Evolutionary conservation across 140 eudicot genomes (phyloP).

Genomic region (Flaveria floridana): DNA sequence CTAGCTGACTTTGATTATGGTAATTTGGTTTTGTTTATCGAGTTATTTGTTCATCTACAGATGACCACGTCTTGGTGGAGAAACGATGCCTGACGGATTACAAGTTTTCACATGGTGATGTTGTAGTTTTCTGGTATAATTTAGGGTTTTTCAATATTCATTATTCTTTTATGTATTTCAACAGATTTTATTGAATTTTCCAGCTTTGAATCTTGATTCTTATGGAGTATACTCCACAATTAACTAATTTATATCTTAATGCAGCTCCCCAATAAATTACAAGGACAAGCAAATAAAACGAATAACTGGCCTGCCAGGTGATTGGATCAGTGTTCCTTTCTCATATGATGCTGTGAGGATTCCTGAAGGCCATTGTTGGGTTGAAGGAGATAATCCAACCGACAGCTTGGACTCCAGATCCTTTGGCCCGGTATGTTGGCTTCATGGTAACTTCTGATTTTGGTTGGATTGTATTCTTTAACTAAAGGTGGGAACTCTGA

Average conservation of each 20-base stretch:
- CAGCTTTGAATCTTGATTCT: slow-evolving; percentile 7
- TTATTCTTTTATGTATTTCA: not conserved
- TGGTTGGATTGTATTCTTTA: not conserved
- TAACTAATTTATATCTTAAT: slow-evolving; percentile 30
- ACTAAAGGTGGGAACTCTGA: not conserved
- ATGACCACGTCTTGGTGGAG: slow-evolving; percentile 82
- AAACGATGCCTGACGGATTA: slow-evolving; percentile 69
- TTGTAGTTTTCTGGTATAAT: slow-evolving; percentile 78
- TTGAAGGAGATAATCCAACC: slow-evolving; percentile 86
- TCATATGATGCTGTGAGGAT: slow-evolving; percentile 63
- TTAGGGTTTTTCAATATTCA: not conserved
- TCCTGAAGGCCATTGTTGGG: slow-evolving; percentile 99
- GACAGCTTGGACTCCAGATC: slow-evolving; percentile 76
- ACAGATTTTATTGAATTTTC: not conserved
- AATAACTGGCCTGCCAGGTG: slow-evolving; percentile 83
- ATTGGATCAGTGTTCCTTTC: slow-evolving; percentile 54
- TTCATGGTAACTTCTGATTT: not conserved
- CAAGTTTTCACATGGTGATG: slow-evolving; percentile 80
- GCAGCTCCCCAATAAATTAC: slow-evolving; percentile 81
- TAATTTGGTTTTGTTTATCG: slow-evolving; percentile 16
- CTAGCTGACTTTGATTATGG: slow-evolving; percentile 20
- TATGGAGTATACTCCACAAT: not conserved
- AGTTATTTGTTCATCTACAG: slow-evolving; percentile 40
- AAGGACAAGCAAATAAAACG: slow-evolving; percentile 72
- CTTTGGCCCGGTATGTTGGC: slow-evolving; percentile 71